Evolutionary conservation across 805 yeast genomes (phyloP).

Genomic region (Priceomyces carsonii): DNA sequence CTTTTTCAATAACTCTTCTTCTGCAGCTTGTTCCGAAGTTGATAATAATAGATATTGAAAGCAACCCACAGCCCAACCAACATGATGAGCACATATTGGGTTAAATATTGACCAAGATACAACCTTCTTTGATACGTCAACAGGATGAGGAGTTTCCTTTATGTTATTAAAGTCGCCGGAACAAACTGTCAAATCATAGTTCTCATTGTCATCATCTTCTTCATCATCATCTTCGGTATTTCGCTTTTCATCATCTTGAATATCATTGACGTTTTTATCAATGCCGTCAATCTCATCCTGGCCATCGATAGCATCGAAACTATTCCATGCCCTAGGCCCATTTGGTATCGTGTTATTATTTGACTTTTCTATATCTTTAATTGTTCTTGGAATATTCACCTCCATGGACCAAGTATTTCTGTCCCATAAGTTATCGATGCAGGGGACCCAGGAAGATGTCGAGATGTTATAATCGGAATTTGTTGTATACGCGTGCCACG

Average conservation of each 20-base stretch:
- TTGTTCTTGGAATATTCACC: constrained; percentile 77
- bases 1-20: constrained; percentile 36
- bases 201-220: constrained; percentile 47
- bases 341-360: constrained; percentile 12
- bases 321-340: constrained; percentile 2
- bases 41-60: constrained; percentile 65
- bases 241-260: constrained; percentile 24
- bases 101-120: constrained; percentile 72
- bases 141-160: constrained; percentile 72
- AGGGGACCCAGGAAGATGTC: constrained; percentile 98
- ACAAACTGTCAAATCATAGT: constrained; percentile 59
- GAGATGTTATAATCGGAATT: constrained; percentile 77
- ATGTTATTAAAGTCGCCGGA: constrained; percentile 69
- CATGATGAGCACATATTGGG: constrained; percentile 90
- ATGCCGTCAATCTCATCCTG: constrained; percentile 5
- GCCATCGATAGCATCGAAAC: constrained; percentile 10
- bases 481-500: constrained; percentile 85
- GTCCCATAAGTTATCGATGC: constrained; percentile 86
- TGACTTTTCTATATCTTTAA: constrained; percentile 56
- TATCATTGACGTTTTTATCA: constrained; percentile 28
- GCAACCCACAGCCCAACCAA: constrained; percentile 94
- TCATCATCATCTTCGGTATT: constrained; percentile 42
- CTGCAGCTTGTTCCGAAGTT: constrained; percentile 30
- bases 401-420: constrained; percentile 91
- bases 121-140: constrained; percentile 71